Evolutionary conservation across 768 basidiomycete species (phyloP).

Genomic region (Xerocomus brunneocitrinus): DNA sequence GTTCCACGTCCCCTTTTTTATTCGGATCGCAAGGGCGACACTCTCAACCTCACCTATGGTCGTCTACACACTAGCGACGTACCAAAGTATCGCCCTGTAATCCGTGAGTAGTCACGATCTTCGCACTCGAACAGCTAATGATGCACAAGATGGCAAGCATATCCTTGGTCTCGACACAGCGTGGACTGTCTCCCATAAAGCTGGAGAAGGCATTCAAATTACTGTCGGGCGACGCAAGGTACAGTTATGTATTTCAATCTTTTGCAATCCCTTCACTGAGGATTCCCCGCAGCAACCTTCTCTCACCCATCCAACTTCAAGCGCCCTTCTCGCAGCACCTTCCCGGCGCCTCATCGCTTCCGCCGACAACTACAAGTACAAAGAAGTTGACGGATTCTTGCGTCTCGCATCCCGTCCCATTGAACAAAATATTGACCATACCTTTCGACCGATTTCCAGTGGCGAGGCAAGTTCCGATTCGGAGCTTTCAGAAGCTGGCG

Average conservation of each 20-base stretch:
- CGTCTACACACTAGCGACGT: conserved; percentile 55
- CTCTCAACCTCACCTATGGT: conserved; percentile 64
- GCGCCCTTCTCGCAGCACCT: conserved; percentile 48
- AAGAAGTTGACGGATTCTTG: conserved; percentile 66
- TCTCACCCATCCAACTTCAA: conserved; percentile 55
- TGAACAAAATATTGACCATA: conserved; percentile 31
- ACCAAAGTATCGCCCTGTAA: conserved; percentile 59
- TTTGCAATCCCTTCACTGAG: conserved; percentile 1
- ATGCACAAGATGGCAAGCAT: conserved; percentile 41
- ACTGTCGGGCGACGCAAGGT: conserved; percentile 45
- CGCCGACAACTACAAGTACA: conserved; percentile 41
- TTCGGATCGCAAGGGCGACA: conserved; percentile 65
- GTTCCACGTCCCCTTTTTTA: conserved; percentile 42
- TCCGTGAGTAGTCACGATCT: conserved; percentile 41
- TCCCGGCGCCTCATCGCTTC: conserved; percentile 44
- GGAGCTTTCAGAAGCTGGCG: conserved; percentile 31
- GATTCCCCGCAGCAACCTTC: conserved; percentile 37
- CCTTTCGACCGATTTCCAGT: conserved; percentile 49
- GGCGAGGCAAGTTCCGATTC: conserved; percentile 30
- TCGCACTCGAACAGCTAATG: conserved; percentile 42
- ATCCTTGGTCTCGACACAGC: conserved; percentile 57
- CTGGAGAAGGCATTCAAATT: conserved; percentile 61
- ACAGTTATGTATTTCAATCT: conserved; percentile 1
- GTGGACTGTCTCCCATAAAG: conserved; percentile 47
- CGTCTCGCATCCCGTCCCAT: conserved; percentile 45